A percentile compares a stretch with the other conserved stretches of the same genome.
Evolutionary conservation across 192 early-diverging fungal species (phyloP).

Genomic region (Backusella tuberculispora): DNA sequence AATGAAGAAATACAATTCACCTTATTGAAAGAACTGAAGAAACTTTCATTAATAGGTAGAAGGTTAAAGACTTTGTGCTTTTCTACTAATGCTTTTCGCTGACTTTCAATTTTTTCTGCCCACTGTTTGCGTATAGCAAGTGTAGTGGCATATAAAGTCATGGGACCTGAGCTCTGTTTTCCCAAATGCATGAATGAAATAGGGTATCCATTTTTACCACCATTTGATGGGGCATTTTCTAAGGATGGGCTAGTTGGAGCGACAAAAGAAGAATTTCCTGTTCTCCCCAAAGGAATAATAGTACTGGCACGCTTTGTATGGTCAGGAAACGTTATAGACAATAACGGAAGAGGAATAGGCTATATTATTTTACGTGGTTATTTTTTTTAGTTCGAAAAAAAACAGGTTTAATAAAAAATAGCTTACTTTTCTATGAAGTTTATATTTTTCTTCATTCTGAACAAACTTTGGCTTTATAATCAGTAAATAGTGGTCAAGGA

Average conservation of each 20-base stretch:
- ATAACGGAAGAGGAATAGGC: slow-evolving; percentile 83
- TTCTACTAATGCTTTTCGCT: slow-evolving; percentile 51
- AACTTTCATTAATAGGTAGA: slow-evolving; percentile 52
- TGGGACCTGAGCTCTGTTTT: slow-evolving; percentile 48
- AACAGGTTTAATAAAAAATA: slow-evolving; percentile 5
- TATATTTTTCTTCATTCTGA: slow-evolving; percentile 63
- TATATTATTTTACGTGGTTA: slow-evolving; percentile 42
- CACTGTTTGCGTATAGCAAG: slow-evolving; percentile 78
- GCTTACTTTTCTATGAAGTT: slow-evolving; percentile 56
- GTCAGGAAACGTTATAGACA: slow-evolving; percentile 55
- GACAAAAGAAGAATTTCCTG: neutral
- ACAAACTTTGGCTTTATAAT: slow-evolving; percentile 71
- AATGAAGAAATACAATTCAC: slow-evolving; percentile 60
- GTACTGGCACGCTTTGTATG: slow-evolving; percentile 33
- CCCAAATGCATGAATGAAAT: slow-evolving; percentile 24
- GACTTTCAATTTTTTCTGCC: slow-evolving; percentile 79
- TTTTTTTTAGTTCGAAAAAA: slow-evolving; percentile 17
- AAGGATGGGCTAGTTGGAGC: neutral
- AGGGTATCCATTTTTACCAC: slow-evolving; percentile 14
- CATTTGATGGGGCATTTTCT: neutral
- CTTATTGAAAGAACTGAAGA: slow-evolving; percentile 56
- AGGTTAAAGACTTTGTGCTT: slow-evolving; percentile 59
- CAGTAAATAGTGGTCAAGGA: slow-evolving; percentile 87
- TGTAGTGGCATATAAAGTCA: slow-evolving; percentile 78
- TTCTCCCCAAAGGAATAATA: slow-evolving; percentile 38